A percentile compares a stretch with the other conserved stretches of the same genome.
These are phyloP conservation scores for Solanum habrochaites DNA, from an alignment of 257 asterid species.

Conservation along the genomic window DNA sequence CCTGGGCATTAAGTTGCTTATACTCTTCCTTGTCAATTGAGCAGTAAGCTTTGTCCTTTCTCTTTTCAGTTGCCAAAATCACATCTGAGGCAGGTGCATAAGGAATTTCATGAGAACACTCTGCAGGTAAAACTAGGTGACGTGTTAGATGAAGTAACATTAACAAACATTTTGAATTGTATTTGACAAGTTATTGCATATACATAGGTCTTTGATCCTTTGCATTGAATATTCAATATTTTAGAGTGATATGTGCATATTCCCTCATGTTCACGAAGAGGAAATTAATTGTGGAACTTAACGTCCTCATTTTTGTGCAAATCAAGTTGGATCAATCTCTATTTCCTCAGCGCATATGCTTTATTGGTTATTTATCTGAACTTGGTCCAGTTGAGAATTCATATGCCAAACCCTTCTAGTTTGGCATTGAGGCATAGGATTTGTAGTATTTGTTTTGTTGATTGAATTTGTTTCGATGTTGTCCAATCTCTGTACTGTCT, in stretches of 20 bases:
- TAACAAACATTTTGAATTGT: background rate
- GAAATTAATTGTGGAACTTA: background rate
- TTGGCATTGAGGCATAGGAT: background rate
- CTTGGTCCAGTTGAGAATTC: background rate
- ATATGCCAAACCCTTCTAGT: background rate
- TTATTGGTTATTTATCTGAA: background rate
- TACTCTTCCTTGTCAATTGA: background rate
- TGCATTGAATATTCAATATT: background rate
- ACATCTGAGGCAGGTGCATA: slow-evolving; percentile 63
- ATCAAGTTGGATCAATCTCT: background rate
- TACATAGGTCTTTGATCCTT: background rate
- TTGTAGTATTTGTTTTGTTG: background rate
- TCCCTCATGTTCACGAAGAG: background rate
- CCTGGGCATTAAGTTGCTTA: background rate
- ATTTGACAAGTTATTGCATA: background rate
- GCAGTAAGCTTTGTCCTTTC: background rate
- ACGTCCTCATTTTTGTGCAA: background rate
- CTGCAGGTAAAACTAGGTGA: slow-evolving; percentile 21
- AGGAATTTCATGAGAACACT: slow-evolving; percentile 46
- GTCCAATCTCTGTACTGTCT: background rate
- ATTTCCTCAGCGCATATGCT: background rate
- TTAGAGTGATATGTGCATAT: background rate
- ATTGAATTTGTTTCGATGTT: background rate
- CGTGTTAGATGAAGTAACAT: background rate
- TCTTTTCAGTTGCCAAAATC: slow-evolving; percentile 56